Evolutionary conservation across 768 basidiomycete species (phyloP).

Genomic region (Pleurotus sapidus): DNA sequence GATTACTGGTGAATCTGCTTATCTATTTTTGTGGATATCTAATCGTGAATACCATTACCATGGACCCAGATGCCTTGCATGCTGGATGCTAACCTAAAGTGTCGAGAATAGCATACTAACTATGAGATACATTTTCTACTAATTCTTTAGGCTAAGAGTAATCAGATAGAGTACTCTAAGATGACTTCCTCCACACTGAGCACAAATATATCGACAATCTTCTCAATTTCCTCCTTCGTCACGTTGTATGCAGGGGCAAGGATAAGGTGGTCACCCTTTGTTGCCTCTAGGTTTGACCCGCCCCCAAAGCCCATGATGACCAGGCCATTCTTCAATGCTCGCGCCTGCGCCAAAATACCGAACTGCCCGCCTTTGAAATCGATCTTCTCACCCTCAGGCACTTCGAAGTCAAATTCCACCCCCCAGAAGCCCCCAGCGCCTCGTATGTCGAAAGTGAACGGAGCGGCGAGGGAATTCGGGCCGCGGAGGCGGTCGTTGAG

Average conservation of each 20-base stretch:
- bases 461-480: slow-evolving; percentile 55
- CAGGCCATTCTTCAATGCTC: slow-evolving; percentile 62
- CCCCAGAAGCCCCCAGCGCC: slow-evolving; percentile 85
- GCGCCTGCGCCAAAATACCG: slow-evolving; percentile 69
- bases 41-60: too few species aligned
- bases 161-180: slow-evolving; percentile 20
- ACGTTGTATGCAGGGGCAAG: slow-evolving; percentile 82
- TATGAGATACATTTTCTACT: too few species aligned
- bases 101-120: too few species aligned
- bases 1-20: slow-evolving; percentile 43
- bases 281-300: slow-evolving; percentile 66
- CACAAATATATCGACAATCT: slow-evolving; percentile 66
- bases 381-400: slow-evolving; percentile 34
- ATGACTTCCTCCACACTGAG: slow-evolving; percentile 65
- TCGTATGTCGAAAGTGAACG: slow-evolving; percentile 75
- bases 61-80: too few species aligned
- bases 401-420: slow-evolving; percentile 74
- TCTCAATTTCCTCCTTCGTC: slow-evolving; percentile 63
- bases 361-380: slow-evolving; percentile 55
- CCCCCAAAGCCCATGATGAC: slow-evolving; percentile 76
- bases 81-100: too few species aligned
- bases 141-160: neutral
- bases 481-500: slow-evolving; percentile 53
- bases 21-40: too few species aligned
- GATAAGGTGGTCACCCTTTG: slow-evolving; percentile 67